Conservation (phyloP, 768 basidiomycete species). For the Sarcodon sp. region DNA sequence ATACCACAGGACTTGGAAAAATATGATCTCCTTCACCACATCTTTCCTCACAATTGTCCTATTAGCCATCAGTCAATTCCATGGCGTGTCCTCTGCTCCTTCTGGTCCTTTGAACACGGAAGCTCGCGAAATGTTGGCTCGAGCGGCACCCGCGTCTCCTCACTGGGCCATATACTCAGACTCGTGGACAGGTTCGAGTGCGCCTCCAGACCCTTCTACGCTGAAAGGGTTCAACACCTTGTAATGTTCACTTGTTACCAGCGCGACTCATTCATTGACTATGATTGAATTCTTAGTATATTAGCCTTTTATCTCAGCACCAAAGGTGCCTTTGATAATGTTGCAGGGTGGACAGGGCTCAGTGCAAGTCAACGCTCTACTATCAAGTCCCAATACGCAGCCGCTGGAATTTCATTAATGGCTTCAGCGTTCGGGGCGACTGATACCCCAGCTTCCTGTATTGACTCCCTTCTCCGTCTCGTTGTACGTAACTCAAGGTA, state of each 20-base stretch:
- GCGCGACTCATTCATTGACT: neutral
- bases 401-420: slow-evolving; percentile 46
- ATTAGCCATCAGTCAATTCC: too few species aligned
- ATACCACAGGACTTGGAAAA: too few species aligned
- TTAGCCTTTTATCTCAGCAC: slow-evolving; percentile 38
- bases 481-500: too few species aligned
- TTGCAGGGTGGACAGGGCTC: slow-evolving; percentile 38
- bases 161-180: slow-evolving; percentile 34
- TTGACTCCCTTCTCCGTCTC: too few species aligned
- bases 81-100: too few species aligned
- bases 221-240: slow-evolving; percentile 49
- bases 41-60: too few species aligned
- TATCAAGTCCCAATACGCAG: slow-evolving; percentile 38
- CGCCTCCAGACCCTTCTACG: slow-evolving; percentile 32
- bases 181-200: slow-evolving; percentile 27
- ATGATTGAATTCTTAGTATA: slow-evolving; percentile 13
- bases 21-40: too few species aligned
- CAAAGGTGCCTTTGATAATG: slow-evolving; percentile 48
- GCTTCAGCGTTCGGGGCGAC: slow-evolving; percentile 54
- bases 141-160: slow-evolving; percentile 30
- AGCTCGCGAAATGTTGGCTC: slow-evolving; percentile 3
- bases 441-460: slow-evolving; percentile 23
- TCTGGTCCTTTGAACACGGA: too few species aligned
- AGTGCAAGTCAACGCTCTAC: slow-evolving; percentile 29
- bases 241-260: slow-evolving; percentile 17